A percentile compares a stretch with the other conserved stretches of the same genome.
Conservation (phyloP, 768 basidiomycete species). For the Goffeauzyma gilvescens region DNA sequence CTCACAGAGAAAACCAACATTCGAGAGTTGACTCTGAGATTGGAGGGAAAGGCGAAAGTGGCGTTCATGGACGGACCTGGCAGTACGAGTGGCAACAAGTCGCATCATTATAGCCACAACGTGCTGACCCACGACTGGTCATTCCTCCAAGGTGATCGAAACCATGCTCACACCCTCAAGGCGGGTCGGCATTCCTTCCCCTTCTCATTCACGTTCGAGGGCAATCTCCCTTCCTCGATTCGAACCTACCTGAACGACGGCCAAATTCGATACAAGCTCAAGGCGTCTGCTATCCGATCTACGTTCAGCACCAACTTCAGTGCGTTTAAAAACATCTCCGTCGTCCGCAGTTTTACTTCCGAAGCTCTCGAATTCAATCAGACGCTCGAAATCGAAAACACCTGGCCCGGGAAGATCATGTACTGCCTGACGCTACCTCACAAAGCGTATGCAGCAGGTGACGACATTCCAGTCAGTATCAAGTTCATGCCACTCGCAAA, state of each 20-base stretch:
- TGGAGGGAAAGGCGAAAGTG: conserved; percentile 61
- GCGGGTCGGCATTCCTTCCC: conserved; percentile 88
- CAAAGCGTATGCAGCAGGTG: conserved; percentile 87
- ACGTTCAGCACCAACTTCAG: conserved; percentile 55
- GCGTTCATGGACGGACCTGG: conserved; percentile 35
- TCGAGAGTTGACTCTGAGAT: conserved; percentile 64
- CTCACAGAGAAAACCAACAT: conserved; percentile 61
- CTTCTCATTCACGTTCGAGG: conserved; percentile 70
- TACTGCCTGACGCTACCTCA: conserved; percentile 75
- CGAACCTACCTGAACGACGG: conserved; percentile 39
- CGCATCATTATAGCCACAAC: conserved; percentile 35
- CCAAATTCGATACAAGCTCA: conserved; percentile 67
- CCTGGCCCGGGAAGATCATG: conserved; percentile 95
- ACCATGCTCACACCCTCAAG: conserved; percentile 70
- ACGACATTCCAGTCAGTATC: conserved; percentile 57
- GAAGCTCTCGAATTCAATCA: conserved; percentile 91
- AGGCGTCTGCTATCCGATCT: conserved; percentile 60
- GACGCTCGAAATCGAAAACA: conserved; percentile 73
- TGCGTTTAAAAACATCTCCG: conserved; percentile 42
- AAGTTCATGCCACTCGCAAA: conserved; percentile 77
- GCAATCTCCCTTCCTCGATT: conserved; percentile 62
- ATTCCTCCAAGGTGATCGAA: conserved; percentile 67
- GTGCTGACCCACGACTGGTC: conserved; percentile 77
- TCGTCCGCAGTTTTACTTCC: conserved; percentile 53
- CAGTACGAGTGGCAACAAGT: conserved; percentile 15